Evolutionary conservation across 1,139 yeast species (phyloP).

Genomic region (Suzukiozyma palmioleophila): DNA sequence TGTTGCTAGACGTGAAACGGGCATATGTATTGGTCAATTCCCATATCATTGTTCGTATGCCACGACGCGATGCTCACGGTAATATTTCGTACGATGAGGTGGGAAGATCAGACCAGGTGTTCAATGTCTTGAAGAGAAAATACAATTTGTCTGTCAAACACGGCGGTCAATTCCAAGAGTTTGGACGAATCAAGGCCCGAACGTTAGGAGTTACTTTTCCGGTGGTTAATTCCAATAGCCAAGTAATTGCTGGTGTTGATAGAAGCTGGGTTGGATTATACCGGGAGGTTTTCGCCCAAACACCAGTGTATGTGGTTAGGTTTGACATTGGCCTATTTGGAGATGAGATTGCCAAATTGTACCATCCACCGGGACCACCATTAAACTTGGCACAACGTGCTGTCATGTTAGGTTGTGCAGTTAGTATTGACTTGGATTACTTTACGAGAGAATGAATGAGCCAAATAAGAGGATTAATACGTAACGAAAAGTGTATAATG

Average conservation of each 20-base stretch:
- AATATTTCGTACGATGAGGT: not conserved
- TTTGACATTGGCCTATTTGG: not conserved
- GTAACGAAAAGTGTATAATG: too few relatives aligned
- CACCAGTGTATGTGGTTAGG: conserved; percentile 2
- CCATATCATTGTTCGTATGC: not conserved
- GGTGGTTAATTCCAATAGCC: not conserved
- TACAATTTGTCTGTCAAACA: not conserved
- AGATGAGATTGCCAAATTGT: not conserved
- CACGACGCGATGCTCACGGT: not conserved
- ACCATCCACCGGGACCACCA: conserved; percentile 1
- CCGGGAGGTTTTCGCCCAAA: not conserved
- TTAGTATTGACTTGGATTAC: conserved; percentile 2
- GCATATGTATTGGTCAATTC: not conserved
- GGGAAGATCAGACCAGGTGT: conserved; percentile 2
- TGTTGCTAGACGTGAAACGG: conserved; percentile 2
- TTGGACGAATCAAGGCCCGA: conserved; percentile 1
- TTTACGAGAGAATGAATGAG: not conserved
- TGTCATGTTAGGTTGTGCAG: conserved; percentile 3
- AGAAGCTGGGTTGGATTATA: conserved; percentile 1
- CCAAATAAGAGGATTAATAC: too few relatives aligned
- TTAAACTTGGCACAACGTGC: conserved; percentile 2
- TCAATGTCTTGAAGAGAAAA: conserved; percentile 1
- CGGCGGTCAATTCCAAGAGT: not conserved
- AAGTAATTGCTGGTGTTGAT: conserved; percentile 2
- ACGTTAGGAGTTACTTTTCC: conserved; percentile 1